Percentiles rank a stretch among this genome's conserved stretches.
phyloP scores from a whole-genome alignment of 805 yeast genomes.

The Yamadazyma nakazawae region DNA sequence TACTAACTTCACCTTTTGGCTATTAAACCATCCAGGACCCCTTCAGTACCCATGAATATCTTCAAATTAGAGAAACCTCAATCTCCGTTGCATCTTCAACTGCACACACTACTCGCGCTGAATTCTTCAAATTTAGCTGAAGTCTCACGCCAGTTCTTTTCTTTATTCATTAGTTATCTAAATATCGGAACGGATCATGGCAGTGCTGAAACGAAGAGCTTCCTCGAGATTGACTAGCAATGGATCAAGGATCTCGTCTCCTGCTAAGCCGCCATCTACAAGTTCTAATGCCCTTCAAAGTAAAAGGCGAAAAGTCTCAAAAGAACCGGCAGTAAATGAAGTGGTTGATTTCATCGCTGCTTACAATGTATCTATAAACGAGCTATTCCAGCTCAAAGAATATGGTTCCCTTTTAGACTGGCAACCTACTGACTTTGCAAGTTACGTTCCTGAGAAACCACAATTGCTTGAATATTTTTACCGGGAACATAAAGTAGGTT shows the following conservation, averaged over 20 bases:
- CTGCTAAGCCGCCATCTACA: background rate
- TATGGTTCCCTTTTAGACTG: constrained; percentile 60
- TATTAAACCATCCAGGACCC: too few relatives aligned
- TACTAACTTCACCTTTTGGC: too few relatives aligned
- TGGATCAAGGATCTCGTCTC: background rate
- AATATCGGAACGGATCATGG: constrained; percentile 3
- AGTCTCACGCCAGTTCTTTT: background rate
- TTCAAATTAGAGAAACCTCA: too few relatives aligned
- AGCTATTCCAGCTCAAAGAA: constrained; percentile 59
- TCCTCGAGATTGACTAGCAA: constrained; percentile 8
- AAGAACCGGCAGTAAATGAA: constrained; percentile 6
- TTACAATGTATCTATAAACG: constrained; percentile 52
- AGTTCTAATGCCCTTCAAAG: background rate
- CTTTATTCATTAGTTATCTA: background rate
- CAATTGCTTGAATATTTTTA: constrained; percentile 32
- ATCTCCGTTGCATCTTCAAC: background rate
- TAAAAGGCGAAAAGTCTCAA: constrained; percentile 21
- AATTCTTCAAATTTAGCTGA: background rate
- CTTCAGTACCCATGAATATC: too few relatives aligned
- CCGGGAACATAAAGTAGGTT: constrained; percentile 22
- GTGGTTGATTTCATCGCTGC: constrained; percentile 44
- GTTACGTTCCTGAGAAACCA: constrained; percentile 23
- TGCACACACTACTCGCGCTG: background rate
- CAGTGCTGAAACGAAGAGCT: constrained; percentile 10
- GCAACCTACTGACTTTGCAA: constrained; percentile 48